Evolutionary conservation across 176 grass and related monocot species (phyloP), one percentile per base, ranked within the genome.

Genomic region (Zoysia japonica): DNA sequence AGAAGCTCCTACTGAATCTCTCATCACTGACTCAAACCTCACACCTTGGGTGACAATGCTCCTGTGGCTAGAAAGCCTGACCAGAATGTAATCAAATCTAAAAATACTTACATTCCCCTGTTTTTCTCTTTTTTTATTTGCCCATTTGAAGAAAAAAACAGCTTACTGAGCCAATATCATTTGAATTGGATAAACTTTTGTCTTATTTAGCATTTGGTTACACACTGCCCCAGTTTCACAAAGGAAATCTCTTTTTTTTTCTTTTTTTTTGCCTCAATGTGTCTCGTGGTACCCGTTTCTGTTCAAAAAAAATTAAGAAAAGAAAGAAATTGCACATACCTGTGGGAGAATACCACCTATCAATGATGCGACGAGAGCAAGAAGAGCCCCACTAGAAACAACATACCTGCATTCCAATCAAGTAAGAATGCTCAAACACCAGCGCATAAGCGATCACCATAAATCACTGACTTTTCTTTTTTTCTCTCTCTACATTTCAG

Each of bases 281-380:
- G 53, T 3, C 15, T 55, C 4, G 5, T 1, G 53, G 51, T 56
- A 2, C 5, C 53, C 53, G 2, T n/a, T 53, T 16, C 7, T 4
- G 53, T n/a, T 56, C 4, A n/a, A 56, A 55, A 56, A 56, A 0
- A 49, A 56, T 28, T 28, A 17, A 56, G 1, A 56, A n/a, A 61
- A 4, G 11, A 61, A 61, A 2, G 7, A 43, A 16, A 41, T 14
- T 17, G 13, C 39, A 11, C 40, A 52, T 90, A 93, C 93, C 93
- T 97, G 91, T 47, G 94, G 94, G 78, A 97, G 89, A 83, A 97
- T 85, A 67, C 89, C 88, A 2, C 94, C 89, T 72, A 97, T 85
- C 77, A 94, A 83, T 48, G 94, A 78, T 69, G 94, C 76, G 43
- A 90, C 80, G 46, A 97, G 89, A 65, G 94, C 88, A 91, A 97